phyloP scores from a whole-genome alignment of 164 flowering plant species.

The Aristolochia fimbriata region DNA sequence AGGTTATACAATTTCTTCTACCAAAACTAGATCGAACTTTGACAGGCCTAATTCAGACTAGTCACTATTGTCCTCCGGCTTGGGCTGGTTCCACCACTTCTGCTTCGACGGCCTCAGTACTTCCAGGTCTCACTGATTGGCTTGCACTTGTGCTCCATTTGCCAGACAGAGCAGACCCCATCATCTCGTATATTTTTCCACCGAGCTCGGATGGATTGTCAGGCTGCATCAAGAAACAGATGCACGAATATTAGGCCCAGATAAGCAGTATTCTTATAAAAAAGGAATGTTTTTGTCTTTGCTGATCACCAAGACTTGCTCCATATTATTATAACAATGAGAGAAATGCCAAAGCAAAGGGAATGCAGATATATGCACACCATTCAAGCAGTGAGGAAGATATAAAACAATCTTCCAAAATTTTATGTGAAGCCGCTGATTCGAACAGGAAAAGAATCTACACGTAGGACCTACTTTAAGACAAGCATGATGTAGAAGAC shows the following conservation, averaged over 20 bases:
- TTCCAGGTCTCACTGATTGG: neutral
- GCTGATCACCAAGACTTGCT: too few species aligned
- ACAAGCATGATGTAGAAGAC: too few species aligned
- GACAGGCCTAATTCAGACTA: too few species aligned
- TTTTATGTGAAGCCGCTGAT: neutral
- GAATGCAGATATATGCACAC: too few species aligned
- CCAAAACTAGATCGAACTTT: too few species aligned
- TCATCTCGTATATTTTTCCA: conserved; percentile 97
- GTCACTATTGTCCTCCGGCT: conserved; percentile 47
- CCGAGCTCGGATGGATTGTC: conserved; percentile 93
- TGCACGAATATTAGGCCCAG: neutral
- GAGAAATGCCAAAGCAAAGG: too few species aligned
- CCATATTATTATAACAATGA: too few species aligned
- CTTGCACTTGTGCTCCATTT: conserved; percentile 44
- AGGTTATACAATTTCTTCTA: too few species aligned
- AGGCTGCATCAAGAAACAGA: conserved; percentile 43
- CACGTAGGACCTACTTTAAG: too few species aligned
- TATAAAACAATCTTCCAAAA: neutral
- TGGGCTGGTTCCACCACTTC: conserved; percentile 74
- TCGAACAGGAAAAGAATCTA: neutral
- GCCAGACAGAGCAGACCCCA: conserved; percentile 64
- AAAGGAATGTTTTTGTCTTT: too few species aligned
- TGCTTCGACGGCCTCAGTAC: conserved; percentile 42
- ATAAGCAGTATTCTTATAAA: neutral
- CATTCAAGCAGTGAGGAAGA: too few species aligned